Base-by-base conservation (phyloP, 1,139 yeast genomes). In the Dujonia santamariae region DNA sequence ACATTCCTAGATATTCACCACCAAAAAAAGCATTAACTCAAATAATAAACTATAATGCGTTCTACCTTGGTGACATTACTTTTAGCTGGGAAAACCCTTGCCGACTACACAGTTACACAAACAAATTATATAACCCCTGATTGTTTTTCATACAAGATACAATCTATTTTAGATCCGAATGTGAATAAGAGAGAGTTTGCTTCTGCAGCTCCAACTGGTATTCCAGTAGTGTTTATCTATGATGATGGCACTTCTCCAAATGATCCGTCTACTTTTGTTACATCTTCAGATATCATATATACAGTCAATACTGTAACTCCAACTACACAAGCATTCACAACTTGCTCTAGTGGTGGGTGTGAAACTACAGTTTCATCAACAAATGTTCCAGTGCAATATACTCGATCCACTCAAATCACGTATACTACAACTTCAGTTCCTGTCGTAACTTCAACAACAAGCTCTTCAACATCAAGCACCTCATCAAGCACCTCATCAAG, bases 171-270 rank as follows among this genome's bases (percentile, higher is more conserved):
- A 26, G 43, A 16, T 56, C 59, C 37, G 63, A 61, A 3, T 12
- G 8, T 17, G 36, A 43, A 11, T 40, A 45, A 8, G 37, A 46
- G 20, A 36, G 17, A n/a, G 30, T 51, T n/a, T n/a, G n/a, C n/a
- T n/a, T n/a, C n/a, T n/a, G n/a, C n/a, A n/a, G n/a, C n/a, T n/a
- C n/a, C n/a, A 4, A 40, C 53, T 3, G 72, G 72, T 14, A 63
- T 65, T 26, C 53, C 56, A 15, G 44, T 65, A 26, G 61, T 53
- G 1, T 56, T 63, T 33, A 66, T 61, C 4, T 58, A 63, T 36
- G 65, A 43, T 12, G 46, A 44, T 13, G 43, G 11, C 9, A 19
- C 35, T 13, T 12, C 30, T 15, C 30, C 47, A 8, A 19, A 17
- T 20, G 13, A 33, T 19, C 9, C 31, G 3, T 7, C 30, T 3